Evolutionary conservation across 352 stramenopile species (phyloP).

Genomic region (Globisporangium middletonii): DNA sequence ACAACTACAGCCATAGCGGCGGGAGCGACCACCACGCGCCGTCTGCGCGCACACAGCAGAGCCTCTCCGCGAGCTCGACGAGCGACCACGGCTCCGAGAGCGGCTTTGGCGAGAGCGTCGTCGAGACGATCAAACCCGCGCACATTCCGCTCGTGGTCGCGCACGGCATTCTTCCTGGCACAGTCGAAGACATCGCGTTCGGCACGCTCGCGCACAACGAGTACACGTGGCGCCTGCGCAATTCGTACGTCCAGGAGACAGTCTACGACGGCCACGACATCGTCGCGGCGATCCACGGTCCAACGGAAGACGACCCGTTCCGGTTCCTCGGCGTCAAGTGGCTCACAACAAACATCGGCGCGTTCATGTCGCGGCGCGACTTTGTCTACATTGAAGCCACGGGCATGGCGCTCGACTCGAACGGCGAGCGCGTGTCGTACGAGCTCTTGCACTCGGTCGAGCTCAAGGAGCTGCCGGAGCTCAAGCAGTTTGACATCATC

Average conservation of each 20-base stretch:
- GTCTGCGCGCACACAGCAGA: slow-evolving; percentile 12
- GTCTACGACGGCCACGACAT: slow-evolving; percentile 28
- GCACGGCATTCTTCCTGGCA: slow-evolving; percentile 30
- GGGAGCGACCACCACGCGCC: not conserved
- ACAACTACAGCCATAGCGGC: slow-evolving; percentile 11
- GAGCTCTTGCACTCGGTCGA: slow-evolving; percentile 13
- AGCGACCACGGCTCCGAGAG: slow-evolving; percentile 33
- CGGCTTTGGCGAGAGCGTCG: slow-evolving; percentile 27
- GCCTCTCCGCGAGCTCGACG: slow-evolving; percentile 24
- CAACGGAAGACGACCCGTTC: slow-evolving; percentile 42
- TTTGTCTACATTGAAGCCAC: slow-evolving; percentile 19
- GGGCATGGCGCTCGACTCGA: slow-evolving; percentile 13
- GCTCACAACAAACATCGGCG: slow-evolving; percentile 21
- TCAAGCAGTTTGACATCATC: slow-evolving; percentile 25
- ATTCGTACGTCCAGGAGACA: slow-evolving; percentile 27
- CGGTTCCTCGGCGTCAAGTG: slow-evolving; percentile 49
- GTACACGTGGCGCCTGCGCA: slow-evolving; percentile 29
- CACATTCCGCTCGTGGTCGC: slow-evolving; percentile 28
- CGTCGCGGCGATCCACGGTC: slow-evolving; percentile 32
- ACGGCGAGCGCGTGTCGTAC: slow-evolving; percentile 14
- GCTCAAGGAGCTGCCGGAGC: slow-evolving; percentile 9
- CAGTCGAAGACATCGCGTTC: slow-evolving; percentile 41
- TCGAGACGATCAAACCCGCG: slow-evolving; percentile 30
- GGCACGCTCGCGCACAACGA: slow-evolving; percentile 29
- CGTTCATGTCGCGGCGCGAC: slow-evolving; percentile 36